Evolutionary conservation across 148 eudicot species (phyloP), one percentile per base, ranked within the genome.

Genomic region (Diospyros kaki): DNA sequence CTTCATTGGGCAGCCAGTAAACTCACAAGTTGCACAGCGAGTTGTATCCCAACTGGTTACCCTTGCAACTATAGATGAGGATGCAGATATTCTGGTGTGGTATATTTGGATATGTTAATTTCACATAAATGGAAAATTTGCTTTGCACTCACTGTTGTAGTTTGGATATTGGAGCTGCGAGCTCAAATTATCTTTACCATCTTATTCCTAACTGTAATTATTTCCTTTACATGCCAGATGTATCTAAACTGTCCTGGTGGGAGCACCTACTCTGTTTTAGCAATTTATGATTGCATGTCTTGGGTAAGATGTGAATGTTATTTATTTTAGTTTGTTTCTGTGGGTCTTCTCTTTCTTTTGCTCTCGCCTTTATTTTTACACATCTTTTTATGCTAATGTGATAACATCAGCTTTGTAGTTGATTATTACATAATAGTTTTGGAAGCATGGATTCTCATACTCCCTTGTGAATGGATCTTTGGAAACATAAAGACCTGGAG

Each of bases 251-350:
- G 93, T 81, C 90, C 91, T 65, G 98, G 98, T 77, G 98, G 97
- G 87, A 92, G 95, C 81, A 84, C 89, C 38, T 94, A 90, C 80
- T 94, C 98, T 18, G 88, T 94, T 73, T 65, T 94, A 76, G 97
- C 97, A 72, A 89, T 94, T 56, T 94, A 91, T 75, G 98, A 94
- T 77, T 92, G 97, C 90, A 92, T 94, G 98, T 92, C 98, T 65
- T 94, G 98, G 98, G 98, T 94, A 90, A 84, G 97, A 54, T 80
- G 64, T 6, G 9, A 55, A 73, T 54, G 42, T 75, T 3, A 18
- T 56, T 71, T 75, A 28, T 2, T 14, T 1, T 52, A 66, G 12
- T 64, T 70, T 74, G 42, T 15, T 73, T 28, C 28, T 28, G 28
- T 28, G 28, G 28, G 28, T 28, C 28, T 28, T 43, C 46, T 42